A percentile compares a stretch with the other conserved stretches of the same genome.
Evolutionary conservation across 2,329 filamentous ascomycete genomes (phyloP).

Genomic region (Simplicillium aogashimaense): DNA sequence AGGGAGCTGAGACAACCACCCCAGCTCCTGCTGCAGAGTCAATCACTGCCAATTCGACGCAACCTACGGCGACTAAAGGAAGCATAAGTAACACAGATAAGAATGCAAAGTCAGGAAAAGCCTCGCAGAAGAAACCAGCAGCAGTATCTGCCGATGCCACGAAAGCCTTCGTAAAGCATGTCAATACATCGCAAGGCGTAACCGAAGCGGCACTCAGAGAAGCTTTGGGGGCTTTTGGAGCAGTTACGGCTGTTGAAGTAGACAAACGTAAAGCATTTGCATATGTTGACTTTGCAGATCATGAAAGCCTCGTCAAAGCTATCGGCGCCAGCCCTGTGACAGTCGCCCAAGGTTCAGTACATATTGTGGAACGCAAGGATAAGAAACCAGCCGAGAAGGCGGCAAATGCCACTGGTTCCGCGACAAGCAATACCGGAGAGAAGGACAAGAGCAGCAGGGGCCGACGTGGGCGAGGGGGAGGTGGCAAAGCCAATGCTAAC

Average conservation of each 20-base stretch:
- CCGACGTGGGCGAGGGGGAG: constrained; percentile 21
- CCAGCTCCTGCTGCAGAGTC: constrained; percentile 4
- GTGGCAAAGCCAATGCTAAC: constrained; percentile 8
- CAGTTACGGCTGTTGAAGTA: constrained; percentile 74
- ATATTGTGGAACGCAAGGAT: constrained; percentile 56
- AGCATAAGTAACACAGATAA: constrained; percentile 19
- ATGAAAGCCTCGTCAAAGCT: constrained; percentile 64
- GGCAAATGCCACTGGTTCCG: constrained; percentile 9
- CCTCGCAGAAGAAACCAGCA: constrained; percentile 21
- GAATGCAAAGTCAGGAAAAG: constrained; percentile 25
- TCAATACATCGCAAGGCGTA: constrained; percentile 83
- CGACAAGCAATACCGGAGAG: constrained; percentile 11
- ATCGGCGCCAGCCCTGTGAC: constrained; percentile 72
- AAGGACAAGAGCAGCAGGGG: constrained; percentile 28
- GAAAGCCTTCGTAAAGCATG: constrained; percentile 71
- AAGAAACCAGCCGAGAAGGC: constrained; percentile 14
- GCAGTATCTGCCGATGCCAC: constrained; percentile 33
- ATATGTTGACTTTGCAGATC: constrained; percentile 78
- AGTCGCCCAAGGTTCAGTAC: constrained; percentile 77
- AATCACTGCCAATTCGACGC: constrained; percentile 11
- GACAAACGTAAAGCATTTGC: constrained; percentile 93
- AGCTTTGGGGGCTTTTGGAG: constrained; percentile 64
- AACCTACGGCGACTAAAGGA: constrained; percentile 14
- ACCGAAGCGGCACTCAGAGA: constrained; percentile 72
- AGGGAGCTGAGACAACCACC: constrained; percentile 12